phyloP scores from a whole-genome alignment of 1,139 yeast genomes.

The Pichia sp. region DNA sequence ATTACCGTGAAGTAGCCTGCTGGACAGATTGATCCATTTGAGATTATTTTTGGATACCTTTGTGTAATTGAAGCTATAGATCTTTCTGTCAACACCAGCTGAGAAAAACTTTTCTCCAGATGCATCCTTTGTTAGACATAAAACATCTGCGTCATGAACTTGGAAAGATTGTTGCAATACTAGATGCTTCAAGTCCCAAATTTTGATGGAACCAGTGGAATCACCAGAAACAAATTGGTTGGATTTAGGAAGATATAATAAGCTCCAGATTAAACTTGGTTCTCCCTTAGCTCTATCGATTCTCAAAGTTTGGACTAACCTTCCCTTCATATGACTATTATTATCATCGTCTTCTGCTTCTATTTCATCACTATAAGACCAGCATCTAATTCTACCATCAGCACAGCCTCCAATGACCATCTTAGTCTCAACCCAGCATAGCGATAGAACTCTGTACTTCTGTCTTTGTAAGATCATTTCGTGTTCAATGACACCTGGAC shows the following conservation, averaged over 20 bases:
- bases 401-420: conserved; percentile 87
- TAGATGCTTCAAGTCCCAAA: conserved; percentile 80
- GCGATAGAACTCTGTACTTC: conserved; percentile 70
- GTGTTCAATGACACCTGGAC: conserved; percentile 74
- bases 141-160: conserved; percentile 87
- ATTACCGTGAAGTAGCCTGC: conserved; percentile 78
- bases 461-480: conserved; percentile 75
- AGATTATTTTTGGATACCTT: conserved; percentile 22
- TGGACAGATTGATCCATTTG: conserved; percentile 78
- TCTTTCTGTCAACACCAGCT: conserved; percentile 92
- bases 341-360: conserved; percentile 1
- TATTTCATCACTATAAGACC: conserved; percentile 38
- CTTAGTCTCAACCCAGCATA: conserved; percentile 65
- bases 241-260: conserved; percentile 52
- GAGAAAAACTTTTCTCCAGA: conserved; percentile 64
- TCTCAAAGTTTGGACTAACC: conserved; percentile 35
- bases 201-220: conserved; percentile 87
- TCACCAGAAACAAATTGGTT: conserved; percentile 87
- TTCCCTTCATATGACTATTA: conserved; percentile 14
- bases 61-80: conserved; percentile 55
- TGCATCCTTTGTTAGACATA: conserved; percentile 61
- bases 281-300: conserved; percentile 54
- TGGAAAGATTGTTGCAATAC: conserved; percentile 76
- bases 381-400: conserved; percentile 84
- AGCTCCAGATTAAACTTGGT: conserved; percentile 73